phyloP scores from a whole-genome alignment of 2,329 filamentous ascomycete genomes.

The Alternaria sp. region DNA sequence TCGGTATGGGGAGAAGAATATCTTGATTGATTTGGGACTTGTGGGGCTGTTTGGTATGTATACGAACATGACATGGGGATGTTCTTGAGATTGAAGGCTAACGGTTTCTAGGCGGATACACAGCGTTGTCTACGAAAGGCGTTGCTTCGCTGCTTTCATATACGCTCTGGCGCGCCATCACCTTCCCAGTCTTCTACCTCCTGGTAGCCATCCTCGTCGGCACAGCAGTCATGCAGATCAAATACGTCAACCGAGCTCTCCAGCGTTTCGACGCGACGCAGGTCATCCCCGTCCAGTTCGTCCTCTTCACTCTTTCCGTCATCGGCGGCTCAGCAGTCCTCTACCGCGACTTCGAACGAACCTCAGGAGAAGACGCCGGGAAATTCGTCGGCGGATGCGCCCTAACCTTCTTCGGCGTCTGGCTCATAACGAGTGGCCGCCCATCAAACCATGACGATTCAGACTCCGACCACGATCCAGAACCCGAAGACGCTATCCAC shows the following conservation, averaged over 20 bases:
- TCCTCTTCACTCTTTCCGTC: slow-evolving; percentile 93
- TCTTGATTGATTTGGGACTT: slow-evolving; percentile 89
- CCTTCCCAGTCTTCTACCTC: slow-evolving; percentile 89
- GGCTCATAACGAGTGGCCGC: slow-evolving; percentile 89
- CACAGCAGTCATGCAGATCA: slow-evolving; percentile 95
- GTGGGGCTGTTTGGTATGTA: slow-evolving; percentile 85
- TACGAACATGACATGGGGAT: background rate
- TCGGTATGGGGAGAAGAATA: slow-evolving; percentile 82
- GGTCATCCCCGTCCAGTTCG: slow-evolving; percentile 97
- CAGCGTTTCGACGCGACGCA: slow-evolving; percentile 97
- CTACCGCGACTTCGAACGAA: slow-evolving; percentile 92
- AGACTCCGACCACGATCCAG: slow-evolving; percentile 55
- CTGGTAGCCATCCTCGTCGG: slow-evolving; percentile 79
- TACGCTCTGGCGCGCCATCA: slow-evolving; percentile 85
- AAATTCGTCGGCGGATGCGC: slow-evolving; percentile 92
- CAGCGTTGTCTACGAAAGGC: slow-evolving; percentile 94
- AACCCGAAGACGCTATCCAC: slow-evolving; percentile 52
- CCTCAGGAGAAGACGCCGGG: slow-evolving; percentile 71
- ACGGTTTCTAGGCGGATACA: slow-evolving; percentile 75
- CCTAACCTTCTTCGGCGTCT: slow-evolving; percentile 95
- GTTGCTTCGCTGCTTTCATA: slow-evolving; percentile 94
- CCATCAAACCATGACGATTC: slow-evolving; percentile 52
- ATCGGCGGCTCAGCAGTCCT: slow-evolving; percentile 92
- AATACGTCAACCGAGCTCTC: slow-evolving; percentile 88
- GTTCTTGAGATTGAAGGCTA: slow-evolving; percentile 9